A percentile compares a stretch with the other conserved stretches of the same genome.
These are phyloP conservation scores for Ophiostoma himal-ulmi DNA, from an alignment of 2,329 filamentous ascomycete species.

Conservation along the genomic window DNA sequence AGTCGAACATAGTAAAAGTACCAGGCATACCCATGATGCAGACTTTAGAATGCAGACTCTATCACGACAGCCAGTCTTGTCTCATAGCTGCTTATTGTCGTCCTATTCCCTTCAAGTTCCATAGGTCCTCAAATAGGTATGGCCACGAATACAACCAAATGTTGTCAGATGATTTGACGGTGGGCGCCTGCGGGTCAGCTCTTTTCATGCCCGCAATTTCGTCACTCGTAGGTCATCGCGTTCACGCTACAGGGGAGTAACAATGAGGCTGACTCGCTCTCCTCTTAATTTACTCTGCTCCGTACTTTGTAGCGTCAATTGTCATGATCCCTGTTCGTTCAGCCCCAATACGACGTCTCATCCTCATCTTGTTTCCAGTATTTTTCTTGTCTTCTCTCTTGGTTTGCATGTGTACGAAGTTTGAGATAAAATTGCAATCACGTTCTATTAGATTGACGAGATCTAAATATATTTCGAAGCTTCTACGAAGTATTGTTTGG, in stretches of 20 bases:
- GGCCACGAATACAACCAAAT: background rate
- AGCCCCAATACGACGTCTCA: slow-evolving; percentile 6
- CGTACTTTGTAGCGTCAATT: background rate
- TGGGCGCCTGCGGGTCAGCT: background rate
- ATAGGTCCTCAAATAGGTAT: background rate
- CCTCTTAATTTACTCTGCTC: background rate
- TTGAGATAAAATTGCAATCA: background rate
- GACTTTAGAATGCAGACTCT: background rate
- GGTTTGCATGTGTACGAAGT: background rate
- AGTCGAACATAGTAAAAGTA: background rate
- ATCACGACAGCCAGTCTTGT: background rate
- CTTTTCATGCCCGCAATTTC: background rate
- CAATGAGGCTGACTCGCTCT: background rate
- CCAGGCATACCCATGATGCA: background rate
- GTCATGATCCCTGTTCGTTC: background rate
- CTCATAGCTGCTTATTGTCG: background rate
- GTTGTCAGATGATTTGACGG: background rate
- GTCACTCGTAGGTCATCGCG: background rate
- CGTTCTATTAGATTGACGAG: background rate
- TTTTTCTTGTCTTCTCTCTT: background rate
- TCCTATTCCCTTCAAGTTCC: background rate
- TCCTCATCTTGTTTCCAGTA: background rate
- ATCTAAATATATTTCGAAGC: background rate
- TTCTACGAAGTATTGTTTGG: background rate
- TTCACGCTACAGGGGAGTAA: background rate